phyloP scores from a whole-genome alignment of 2,329 filamentous ascomycete genomes.

The Penicillium sp. region DNA sequence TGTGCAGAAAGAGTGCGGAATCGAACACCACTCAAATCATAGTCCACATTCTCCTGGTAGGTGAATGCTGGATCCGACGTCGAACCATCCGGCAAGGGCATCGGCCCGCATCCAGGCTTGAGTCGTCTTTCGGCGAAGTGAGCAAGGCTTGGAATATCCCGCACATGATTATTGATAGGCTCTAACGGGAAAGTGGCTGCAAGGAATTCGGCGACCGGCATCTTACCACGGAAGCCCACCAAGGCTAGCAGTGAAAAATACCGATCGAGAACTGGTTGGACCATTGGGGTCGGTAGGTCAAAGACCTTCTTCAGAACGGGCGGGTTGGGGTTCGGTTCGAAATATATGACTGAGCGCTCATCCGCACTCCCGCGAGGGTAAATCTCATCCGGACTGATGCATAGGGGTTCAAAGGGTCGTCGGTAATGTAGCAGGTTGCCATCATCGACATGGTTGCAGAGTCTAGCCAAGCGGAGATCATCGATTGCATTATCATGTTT shows the following conservation, averaged over 20 bases:
- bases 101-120: constrained; percentile 27
- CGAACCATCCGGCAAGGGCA: constrained; percentile 23
- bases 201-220: constrained; percentile 32
- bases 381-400: constrained; percentile 60
- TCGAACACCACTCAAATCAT: constrained; percentile 34
- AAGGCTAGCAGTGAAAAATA: constrained; percentile 28
- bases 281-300: constrained; percentile 16
- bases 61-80: constrained; percentile 22
- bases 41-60: constrained; percentile 36
- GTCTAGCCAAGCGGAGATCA: constrained; percentile 49
- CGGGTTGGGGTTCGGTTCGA: constrained; percentile 34
- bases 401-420: constrained; percentile 68
- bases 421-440: constrained; percentile 67
- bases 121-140: constrained; percentile 30
- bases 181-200: constrained; percentile 33
- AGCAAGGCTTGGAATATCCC: constrained; percentile 35
- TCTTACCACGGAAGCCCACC: constrained; percentile 27
- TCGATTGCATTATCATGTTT: constrained; percentile 44
- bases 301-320: constrained; percentile 21
- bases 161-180: constrained; percentile 33
- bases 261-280: constrained; percentile 22
- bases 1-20: constrained; percentile 31
- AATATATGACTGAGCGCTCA: constrained; percentile 36
- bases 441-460: constrained; percentile 42
- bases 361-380: constrained; percentile 53